A percentile compares a stretch with the other conserved stretches of the same genome.
Conservation (phyloP, 768 basidiomycete genomes). For the Mycena latifolia region DNA sequence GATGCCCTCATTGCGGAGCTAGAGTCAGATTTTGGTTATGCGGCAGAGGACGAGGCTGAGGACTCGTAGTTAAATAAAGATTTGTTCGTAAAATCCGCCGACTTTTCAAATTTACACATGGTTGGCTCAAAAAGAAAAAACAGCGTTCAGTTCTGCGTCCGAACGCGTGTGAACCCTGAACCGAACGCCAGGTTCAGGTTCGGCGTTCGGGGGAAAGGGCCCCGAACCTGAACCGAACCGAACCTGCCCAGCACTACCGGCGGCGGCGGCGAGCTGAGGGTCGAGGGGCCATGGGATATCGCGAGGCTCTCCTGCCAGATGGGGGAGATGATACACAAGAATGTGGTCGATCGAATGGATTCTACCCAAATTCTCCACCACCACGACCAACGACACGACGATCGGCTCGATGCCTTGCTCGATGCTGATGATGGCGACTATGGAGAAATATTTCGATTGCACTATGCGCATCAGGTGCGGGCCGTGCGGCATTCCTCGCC, state of each 20-base stretch:
- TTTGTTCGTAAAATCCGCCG: neutral
- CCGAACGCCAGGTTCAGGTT: constrained; percentile 11
- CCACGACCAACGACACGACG: constrained; percentile 17
- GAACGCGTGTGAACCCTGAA: constrained; percentile 5
- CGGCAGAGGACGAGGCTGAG: neutral
- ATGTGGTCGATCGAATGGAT: constrained; percentile 26
- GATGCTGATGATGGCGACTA: too few relatives aligned
- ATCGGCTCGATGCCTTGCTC: too few relatives aligned
- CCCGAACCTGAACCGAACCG: constrained; percentile 8
- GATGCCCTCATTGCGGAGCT: constrained; percentile 5
- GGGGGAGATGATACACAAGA: constrained; percentile 15
- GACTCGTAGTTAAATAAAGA: neutral
- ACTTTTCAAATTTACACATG: neutral
- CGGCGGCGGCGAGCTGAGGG: too few relatives aligned
- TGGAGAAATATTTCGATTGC: too few relatives aligned
- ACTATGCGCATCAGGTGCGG: too few relatives aligned
- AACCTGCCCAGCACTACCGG: constrained; percentile 11
- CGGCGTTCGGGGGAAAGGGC: constrained; percentile 8
- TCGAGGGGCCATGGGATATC: too few relatives aligned
- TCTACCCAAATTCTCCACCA: constrained; percentile 26
- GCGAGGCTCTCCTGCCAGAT: constrained; percentile 20
- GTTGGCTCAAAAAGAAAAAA: too few relatives aligned
- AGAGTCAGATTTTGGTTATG: neutral
- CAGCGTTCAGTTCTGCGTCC: constrained; percentile 4
- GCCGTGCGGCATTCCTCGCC: constrained; percentile 26